Evolutionary conservation across 352 stramenopile genomes (phyloP), one percentile per base, ranked within the genome.

Genomic region (Phytophthora pini): DNA sequence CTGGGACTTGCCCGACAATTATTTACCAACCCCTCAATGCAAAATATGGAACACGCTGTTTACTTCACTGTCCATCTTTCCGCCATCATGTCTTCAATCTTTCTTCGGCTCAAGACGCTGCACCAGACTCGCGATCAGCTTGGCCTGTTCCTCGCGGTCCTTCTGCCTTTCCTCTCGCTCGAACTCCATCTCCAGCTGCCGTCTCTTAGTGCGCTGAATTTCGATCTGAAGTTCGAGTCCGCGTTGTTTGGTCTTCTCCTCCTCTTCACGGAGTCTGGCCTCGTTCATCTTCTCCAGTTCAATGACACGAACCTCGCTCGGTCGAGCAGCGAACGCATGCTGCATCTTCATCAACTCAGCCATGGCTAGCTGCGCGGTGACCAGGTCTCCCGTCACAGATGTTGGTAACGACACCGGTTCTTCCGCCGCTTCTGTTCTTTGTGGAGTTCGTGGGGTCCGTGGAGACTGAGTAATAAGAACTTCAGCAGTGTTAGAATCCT

Each of bases 221-320:
- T 74, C 66, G 20, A 74, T 70, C 51, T 67, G 55, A 65, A 74
- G 66, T 49, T 74, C 54, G 11, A 74, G 46, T 9, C 51, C 38
- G 39, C 61, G 60, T 20, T 74, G 66, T 20, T 70, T 74, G 4
- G 66, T 74, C 38, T 66, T 65, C 40, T 70, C 66, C 7, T 70
- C 66, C 45, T 65, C 51, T 44, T 74, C 66, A 20, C 60, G 60
- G n/a, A 74, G 17, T 65, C 61, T 57, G 4, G 55, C 51, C n/a
- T 63, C 60, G 20, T 64, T 64, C 41, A 69, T 63, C 22, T 73
- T 73, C 41, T 73, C 65, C 39, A 73, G 15, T n/a, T 65, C 65
- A 12, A 49, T n/a, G 20, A 68, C 27, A 36, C 39, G 52, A 39
- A 31, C 15, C 12, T 68, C 46, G 40, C 32, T 56, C 3, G 61